Base-by-base conservation (phyloP, 2,329 filamentous ascomycete genomes). In the Amylocarpus encephaloides region DNA sequence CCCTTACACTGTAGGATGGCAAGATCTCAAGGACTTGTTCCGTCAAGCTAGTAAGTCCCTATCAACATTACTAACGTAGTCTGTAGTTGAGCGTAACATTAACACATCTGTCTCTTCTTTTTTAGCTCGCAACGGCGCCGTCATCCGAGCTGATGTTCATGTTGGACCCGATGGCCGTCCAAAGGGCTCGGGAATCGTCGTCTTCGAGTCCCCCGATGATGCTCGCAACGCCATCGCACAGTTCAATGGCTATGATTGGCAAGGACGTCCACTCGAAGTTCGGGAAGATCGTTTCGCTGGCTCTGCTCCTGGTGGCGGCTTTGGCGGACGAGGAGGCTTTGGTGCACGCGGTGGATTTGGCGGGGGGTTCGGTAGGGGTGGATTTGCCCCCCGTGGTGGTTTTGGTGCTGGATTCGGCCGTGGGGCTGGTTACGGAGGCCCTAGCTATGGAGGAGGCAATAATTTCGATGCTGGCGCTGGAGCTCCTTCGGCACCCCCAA, bases 181-280 rank as follows among this genome's bases (percentile, higher is more conserved):
- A 43, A 98, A 97, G 74, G 93, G 93, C 48, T 95, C 93, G 45
- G 93, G 93, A 59, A 95, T 97, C 51, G 93, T 98, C 54, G 90
- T 93, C 38, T 98, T 96, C 67, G 93, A 98, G 68, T 92, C 84
- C 51, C 82, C 90, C 1, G 91, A 97, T 52, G 93, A 98, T 70
- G 92, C 93, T 38, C 88, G 90, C 59, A 95, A 90, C 65, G 93
- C 93, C 18, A 98, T 98, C 59, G 84, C 90, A 65, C 91, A 96
- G 61, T 98, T 97, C 77, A 96, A 97, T 67, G 93, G 93, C 52
- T 97, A 95, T 67, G 93, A 98, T 58, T 98, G 93, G 93, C 92
- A 97, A 69, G 93, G 93, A 10, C 86, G 93, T 51, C 74, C 84
- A 46, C 81, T 98, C 45, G 93, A 98, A 69, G 93, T 98, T 56